A percentile compares a stretch with the other conserved stretches of the same genome.
Conservation (phyloP, 306 rosid genomes). For the Medicago ruthenica region DNA sequence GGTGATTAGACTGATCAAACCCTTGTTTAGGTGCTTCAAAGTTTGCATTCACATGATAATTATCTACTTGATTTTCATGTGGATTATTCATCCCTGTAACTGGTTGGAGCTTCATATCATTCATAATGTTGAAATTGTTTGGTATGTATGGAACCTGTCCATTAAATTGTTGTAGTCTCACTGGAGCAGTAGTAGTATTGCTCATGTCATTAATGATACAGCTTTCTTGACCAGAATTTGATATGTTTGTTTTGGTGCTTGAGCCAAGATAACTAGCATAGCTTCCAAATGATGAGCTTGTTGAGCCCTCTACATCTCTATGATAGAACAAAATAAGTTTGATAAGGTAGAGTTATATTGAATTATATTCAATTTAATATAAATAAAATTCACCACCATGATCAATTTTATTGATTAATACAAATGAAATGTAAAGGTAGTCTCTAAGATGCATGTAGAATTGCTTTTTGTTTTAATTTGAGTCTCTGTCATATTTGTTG, state of each 20-base stretch:
- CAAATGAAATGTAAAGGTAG: too few relatives aligned
- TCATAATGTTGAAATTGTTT: conserved; percentile 64
- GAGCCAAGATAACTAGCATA: conserved; percentile 44
- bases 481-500: too few relatives aligned
- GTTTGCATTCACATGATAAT: conserved; percentile 60
- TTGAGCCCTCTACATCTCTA: conserved; percentile 83
- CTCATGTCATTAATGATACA: conserved; percentile 31
- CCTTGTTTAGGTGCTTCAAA: conserved; percentile 68
- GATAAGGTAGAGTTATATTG: conserved; percentile 1
- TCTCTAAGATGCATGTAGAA: too few relatives aligned
- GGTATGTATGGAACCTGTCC: conserved; percentile 76
- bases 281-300: conserved; percentile 48
- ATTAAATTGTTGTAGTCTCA: conserved; percentile 65
- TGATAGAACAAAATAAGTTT: background rate
- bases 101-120: conserved; percentile 65
- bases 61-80: conserved; percentile 62
- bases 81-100: conserved; percentile 57
- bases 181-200: conserved; percentile 42
- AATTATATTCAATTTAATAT: background rate
- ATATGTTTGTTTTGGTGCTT: conserved; percentile 34
- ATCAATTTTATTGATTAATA: too few relatives aligned
- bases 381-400: background rate
- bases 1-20: conserved; percentile 60
- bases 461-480: too few relatives aligned
- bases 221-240: conserved; percentile 37